A percentile compares a stretch with the other conserved stretches of the same genome.
These are phyloP conservation scores for Penicillium griseofulvum DNA, from an alignment of 2,329 filamentous ascomycete species.

Conservation along the genomic window DNA sequence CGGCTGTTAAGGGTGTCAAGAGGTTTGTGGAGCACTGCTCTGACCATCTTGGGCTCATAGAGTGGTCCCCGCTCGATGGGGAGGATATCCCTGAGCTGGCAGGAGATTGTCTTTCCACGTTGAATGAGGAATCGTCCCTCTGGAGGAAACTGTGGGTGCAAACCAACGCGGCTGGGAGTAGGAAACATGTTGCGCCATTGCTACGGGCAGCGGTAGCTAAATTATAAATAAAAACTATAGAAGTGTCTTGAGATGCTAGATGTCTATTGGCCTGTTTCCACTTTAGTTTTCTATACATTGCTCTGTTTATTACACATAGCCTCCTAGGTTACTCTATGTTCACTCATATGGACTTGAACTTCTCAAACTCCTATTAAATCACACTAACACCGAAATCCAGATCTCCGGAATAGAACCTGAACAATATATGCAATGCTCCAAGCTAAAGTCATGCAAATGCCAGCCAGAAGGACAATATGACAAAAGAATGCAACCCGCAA, in stretches of 20 bases:
- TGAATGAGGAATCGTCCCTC: conserved; percentile 22
- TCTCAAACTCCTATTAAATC: conserved; percentile 4
- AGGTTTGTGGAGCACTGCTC: conserved; percentile 45
- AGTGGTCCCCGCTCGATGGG: conserved; percentile 31
- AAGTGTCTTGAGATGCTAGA: neutral
- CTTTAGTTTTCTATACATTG: neutral
- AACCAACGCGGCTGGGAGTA: conserved; percentile 55
- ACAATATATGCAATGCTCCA: conserved; percentile 24
- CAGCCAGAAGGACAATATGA: conserved; percentile 13
- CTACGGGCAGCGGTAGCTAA: conserved; percentile 48
- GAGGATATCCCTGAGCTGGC: conserved; percentile 17
- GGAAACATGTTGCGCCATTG: conserved; percentile 63
- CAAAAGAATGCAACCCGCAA: conserved; percentile 5
- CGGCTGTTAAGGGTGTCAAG: conserved; percentile 43
- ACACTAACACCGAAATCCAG: conserved; percentile 11
- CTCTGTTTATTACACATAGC: neutral
- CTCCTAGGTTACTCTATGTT: neutral
- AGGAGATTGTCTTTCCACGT: conserved; percentile 16
- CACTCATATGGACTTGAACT: neutral
- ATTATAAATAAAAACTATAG: conserved; percentile 9
- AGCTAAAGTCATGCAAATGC: conserved; percentile 26
- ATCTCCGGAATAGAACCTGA: conserved; percentile 3
- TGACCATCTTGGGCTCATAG: conserved; percentile 44
- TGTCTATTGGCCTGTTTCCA: neutral
- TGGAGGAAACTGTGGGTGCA: conserved; percentile 57